Evolutionary conservation across 1,284 basidiomycete genomes (phyloP).

Genomic region (Boletus mariae): DNA sequence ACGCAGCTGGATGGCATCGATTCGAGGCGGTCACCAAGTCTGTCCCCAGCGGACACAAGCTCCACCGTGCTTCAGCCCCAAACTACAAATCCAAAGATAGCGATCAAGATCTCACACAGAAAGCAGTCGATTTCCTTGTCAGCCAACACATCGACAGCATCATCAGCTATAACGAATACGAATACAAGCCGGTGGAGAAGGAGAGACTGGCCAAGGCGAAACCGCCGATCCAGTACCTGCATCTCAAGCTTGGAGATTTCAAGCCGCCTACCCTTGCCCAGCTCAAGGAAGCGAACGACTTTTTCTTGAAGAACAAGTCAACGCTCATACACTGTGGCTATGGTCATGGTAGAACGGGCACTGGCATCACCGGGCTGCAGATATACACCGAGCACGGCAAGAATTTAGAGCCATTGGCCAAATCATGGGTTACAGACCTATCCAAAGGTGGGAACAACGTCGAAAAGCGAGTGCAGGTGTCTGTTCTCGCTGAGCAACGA

Average conservation of each 20-base stretch:
- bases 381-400: neutral
- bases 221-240: conserved; percentile 11
- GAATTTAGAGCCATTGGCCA: too few relatives aligned
- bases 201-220: neutral
- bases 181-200: too few relatives aligned
- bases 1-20: too few relatives aligned
- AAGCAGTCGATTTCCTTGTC: conserved; percentile 10
- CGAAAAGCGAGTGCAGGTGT: too few relatives aligned
- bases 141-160: neutral
- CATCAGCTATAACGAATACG: too few relatives aligned
- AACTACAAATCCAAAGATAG: conserved; percentile 4
- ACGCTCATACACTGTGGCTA: conserved; percentile 14
- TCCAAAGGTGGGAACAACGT: too few relatives aligned
- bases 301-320: conserved; percentile 10
- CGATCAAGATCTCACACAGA: conserved; percentile 7
- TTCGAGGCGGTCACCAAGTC: conserved; percentile 2
- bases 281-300: conserved; percentile 8
- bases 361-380: conserved; percentile 12
- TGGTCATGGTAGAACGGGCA: conserved; percentile 13
- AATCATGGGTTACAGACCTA: too few relatives aligned
- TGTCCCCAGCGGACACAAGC: conserved; percentile 1
- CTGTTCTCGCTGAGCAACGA: conserved; percentile 4
- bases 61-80: conserved; percentile 9
- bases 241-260: conserved; percentile 14
- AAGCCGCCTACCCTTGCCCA: conserved; percentile 9